These are phyloP conservation scores for Lichtheimia corymbifera DNA, from an alignment of 371 early-diverging fungal genomes.

Conservation along the genomic window DNA sequence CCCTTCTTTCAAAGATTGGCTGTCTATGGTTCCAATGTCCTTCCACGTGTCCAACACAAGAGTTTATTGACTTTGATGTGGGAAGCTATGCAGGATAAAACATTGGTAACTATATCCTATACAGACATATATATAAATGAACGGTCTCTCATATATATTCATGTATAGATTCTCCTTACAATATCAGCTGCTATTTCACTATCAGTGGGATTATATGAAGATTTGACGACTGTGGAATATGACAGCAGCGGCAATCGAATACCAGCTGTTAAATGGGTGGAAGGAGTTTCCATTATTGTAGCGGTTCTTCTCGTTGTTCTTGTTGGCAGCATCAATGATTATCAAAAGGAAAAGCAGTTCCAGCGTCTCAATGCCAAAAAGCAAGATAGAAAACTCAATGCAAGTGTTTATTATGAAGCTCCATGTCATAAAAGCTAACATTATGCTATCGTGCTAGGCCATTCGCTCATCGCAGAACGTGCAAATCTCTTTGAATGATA, in stretches of 20 bases:
- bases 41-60: conserved; percentile 64
- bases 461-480: conserved; percentile 72
- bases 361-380: conserved; percentile 79
- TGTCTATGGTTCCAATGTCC: conserved; percentile 65
- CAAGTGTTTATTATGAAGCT: background rate
- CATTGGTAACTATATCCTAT: conserved; percentile 54
- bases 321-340: conserved; percentile 83
- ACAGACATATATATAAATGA: background rate
- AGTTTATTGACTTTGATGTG: conserved; percentile 69
- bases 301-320: conserved; percentile 82
- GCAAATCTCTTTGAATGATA: conserved; percentile 78
- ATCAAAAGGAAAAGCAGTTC: conserved; percentile 85
- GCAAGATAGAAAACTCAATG: conserved; percentile 72
- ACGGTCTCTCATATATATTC: background rate
- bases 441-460: conserved; percentile 48
- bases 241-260: conserved; percentile 28
- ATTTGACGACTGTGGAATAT: conserved; percentile 50
- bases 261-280: conserved; percentile 71
- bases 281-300: conserved; percentile 77
- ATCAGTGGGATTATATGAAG: conserved; percentile 87
- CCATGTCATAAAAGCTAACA: background rate
- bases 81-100: conserved; percentile 81
- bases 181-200: conserved; percentile 86
- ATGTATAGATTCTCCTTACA: conserved; percentile 65
- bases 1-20: conserved; percentile 38